Percentiles rank a stretch among this genome's conserved stretches.
Conservation (phyloP, 805 yeast genomes). For the Tetrapisispora nanseiensis region DNA sequence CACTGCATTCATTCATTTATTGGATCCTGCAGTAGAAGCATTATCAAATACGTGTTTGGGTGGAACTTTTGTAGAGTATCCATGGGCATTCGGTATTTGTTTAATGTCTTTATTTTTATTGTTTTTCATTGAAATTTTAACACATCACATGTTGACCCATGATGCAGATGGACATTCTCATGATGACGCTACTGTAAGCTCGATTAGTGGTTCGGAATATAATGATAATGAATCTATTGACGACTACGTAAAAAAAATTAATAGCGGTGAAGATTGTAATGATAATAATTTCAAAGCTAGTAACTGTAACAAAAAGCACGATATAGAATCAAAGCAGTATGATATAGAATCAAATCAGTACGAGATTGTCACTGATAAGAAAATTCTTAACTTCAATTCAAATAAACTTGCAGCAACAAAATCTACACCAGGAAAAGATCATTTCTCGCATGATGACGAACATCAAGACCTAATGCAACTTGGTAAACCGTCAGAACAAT, state of each 20-base stretch:
- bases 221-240: neutral
- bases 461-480: conserved; percentile 12
- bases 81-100: conserved; percentile 50
- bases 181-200: neutral
- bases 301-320: neutral
- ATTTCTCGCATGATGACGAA: conserved; percentile 6
- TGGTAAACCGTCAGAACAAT: conserved; percentile 8
- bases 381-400: neutral
- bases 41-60: conserved; percentile 50
- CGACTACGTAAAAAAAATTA: neutral
- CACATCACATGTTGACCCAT: conserved; percentile 35
- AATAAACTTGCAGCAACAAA: neutral
- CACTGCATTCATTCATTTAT: conserved; percentile 68
- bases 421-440: conserved; percentile 10
- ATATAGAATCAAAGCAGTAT: conserved; percentile 1
- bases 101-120: conserved; percentile 37
- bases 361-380: neutral
- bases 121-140: conserved; percentile 41
- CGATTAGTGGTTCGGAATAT: neutral
- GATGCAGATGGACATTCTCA: conserved; percentile 12
- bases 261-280: neutral
- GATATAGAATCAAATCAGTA: neutral
- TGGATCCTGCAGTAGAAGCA: conserved; percentile 58
- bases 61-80: conserved; percentile 43
- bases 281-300: neutral